A percentile compares a stretch with the other conserved stretches of the same genome.
Evolutionary conservation across 1,284 basidiomycete genomes (phyloP).

Genomic region (Fereydounia khargensis): DNA sequence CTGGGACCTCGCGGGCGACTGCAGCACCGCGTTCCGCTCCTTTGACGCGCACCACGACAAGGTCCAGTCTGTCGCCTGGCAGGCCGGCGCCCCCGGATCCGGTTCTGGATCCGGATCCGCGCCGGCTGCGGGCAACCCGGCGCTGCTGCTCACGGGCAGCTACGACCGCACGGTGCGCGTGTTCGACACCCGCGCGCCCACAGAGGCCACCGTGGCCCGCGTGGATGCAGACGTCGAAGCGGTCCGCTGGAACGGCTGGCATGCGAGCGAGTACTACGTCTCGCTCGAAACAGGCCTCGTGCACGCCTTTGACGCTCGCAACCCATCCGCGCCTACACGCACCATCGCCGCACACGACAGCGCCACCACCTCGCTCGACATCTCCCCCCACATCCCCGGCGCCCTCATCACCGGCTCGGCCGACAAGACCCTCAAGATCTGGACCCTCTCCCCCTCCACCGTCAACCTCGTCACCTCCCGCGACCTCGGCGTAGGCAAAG

Average conservation of each 20-base stretch:
- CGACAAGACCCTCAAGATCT: constrained; percentile 79
- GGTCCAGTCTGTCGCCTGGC: constrained; percentile 98
- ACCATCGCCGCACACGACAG: constrained; percentile 92
- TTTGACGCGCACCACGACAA: constrained; percentile 86
- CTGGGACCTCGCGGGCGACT: constrained; percentile 80
- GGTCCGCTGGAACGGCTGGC: constrained; percentile 93
- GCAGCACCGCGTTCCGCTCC: constrained; percentile 69
- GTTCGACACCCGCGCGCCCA: constrained; percentile 85
- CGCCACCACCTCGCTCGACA: constrained; percentile 84
- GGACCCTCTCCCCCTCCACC: constrained; percentile 70
- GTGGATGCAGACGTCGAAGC: constrained; percentile 90
- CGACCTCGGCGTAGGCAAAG: constrained; percentile 93
- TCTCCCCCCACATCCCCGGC: constrained; percentile 86
- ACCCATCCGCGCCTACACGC: constrained; percentile 64
- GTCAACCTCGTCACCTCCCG: constrained; percentile 84
- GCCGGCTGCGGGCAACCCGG: constrained; percentile 63
- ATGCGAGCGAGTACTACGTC: constrained; percentile 80
- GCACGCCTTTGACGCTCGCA: constrained; percentile 86
- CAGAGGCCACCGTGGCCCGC: constrained; percentile 71
- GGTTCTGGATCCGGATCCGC: constrained; percentile 60
- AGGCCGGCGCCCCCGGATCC: constrained; percentile 57
- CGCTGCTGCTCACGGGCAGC: constrained; percentile 84
- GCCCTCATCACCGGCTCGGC: constrained; percentile 89
- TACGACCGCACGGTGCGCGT: constrained; percentile 90
- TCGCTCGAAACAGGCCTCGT: constrained; percentile 54